Percentiles rank a stretch among this genome's conserved stretches.
phyloP scores from a whole-genome alignment of 176 grass and related monocot species.

The Rhynchospora tenuis region DNA sequence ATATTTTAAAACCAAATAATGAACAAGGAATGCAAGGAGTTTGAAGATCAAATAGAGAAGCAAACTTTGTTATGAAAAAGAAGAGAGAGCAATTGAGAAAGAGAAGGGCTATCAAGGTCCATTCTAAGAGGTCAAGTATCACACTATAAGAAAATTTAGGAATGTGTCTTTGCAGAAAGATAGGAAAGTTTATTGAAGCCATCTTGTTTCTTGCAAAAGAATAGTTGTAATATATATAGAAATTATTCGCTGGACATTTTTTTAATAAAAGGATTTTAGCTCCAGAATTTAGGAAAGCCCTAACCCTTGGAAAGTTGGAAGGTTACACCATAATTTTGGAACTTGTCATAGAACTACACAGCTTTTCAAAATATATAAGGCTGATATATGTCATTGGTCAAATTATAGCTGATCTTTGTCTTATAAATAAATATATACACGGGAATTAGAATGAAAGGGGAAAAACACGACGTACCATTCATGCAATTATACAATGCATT shows the following conservation, averaged over 20 bases:
- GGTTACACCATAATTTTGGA: background rate
- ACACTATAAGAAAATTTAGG: conserved; percentile 19
- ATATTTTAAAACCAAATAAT: background rate
- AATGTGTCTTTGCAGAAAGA: conserved; percentile 8
- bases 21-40: conserved; percentile 3
- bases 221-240: background rate
- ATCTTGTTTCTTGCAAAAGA: conserved; percentile 2
- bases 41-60: conserved; percentile 21
- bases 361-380: background rate
- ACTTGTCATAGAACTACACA: background rate
- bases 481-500: background rate
- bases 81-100: conserved; percentile 32
- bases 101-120: conserved; percentile 27
- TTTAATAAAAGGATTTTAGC: background rate
- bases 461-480: background rate
- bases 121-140: conserved; percentile 23
- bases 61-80: conserved; percentile 32
- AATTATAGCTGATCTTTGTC: background rate
- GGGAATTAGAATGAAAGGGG: background rate
- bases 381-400: background rate
- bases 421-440: background rate
- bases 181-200: conserved; percentile 29
- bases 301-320: background rate
- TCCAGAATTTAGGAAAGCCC: background rate
- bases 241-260: background rate